phyloP scores from a whole-genome alignment of 2,329 filamentous ascomycete genomes.

The Hawksworthiomyces lignivorus region DNA sequence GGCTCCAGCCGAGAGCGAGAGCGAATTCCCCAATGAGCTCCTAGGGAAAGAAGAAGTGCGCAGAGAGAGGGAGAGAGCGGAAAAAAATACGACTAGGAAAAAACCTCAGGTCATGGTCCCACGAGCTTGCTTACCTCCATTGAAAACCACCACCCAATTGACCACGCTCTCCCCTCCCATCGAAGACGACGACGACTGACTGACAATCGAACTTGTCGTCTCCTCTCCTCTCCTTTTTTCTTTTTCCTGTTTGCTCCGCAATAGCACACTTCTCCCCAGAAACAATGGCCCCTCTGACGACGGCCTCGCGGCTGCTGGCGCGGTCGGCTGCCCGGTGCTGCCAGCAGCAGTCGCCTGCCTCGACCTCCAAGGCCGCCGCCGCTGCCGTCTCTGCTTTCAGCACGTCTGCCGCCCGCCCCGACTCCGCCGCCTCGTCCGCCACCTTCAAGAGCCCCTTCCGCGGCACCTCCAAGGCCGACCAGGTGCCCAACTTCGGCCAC shows the following conservation, averaged over 20 bases:
- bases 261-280: constrained; percentile 12
- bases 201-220: too few species aligned
- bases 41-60: too few species aligned
- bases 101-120: constrained; percentile 37
- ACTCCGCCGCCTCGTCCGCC: constrained; percentile 36
- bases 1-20: too few species aligned
- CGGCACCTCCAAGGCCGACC: constrained; percentile 49
- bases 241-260: background rate
- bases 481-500: constrained; percentile 83
- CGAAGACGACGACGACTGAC: too few species aligned
- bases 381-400: constrained; percentile 28
- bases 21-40: constrained; percentile 3
- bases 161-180: constrained; percentile 15
- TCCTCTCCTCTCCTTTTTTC: background rate
- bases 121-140: too few species aligned
- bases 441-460: constrained; percentile 57
- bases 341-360: constrained; percentile 26
- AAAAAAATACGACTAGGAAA: constrained; percentile 24
- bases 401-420: constrained; percentile 34
- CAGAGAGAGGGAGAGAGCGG: constrained; percentile 11
- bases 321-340: constrained; percentile 33
- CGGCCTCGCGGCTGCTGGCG: constrained; percentile 62
- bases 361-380: constrained; percentile 18
- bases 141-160: constrained; percentile 4
- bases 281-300: constrained; percentile 61